A percentile compares a stretch with the other conserved stretches of the same genome.
Conservation (phyloP, 192 early-diverging fungal genomes). For the Allomyces arbusculus region DNA sequence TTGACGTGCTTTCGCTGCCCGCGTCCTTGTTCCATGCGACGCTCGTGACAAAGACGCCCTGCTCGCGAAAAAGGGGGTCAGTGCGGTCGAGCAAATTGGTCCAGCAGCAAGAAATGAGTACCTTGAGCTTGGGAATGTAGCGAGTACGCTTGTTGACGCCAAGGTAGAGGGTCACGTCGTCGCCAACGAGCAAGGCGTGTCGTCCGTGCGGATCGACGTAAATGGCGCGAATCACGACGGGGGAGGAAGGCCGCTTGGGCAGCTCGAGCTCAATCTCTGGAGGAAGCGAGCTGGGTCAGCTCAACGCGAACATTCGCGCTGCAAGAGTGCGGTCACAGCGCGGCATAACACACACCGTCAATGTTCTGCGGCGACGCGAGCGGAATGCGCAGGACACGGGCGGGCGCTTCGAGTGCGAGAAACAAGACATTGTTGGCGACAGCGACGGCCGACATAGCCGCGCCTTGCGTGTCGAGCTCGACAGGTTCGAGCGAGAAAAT, state of each 20-base stretch:
- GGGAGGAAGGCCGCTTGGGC: background rate
- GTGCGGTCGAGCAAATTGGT: background rate
- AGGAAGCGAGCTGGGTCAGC: background rate
- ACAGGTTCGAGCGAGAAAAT: background rate
- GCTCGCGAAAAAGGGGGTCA: background rate
- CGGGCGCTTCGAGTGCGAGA: background rate
- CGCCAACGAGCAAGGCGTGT: background rate
- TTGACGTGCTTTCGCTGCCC: background rate
- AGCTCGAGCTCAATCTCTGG: background rate
- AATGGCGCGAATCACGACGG: background rate
- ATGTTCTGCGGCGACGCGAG: background rate
- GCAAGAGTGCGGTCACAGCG: background rate
- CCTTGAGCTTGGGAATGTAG: background rate
- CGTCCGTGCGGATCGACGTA: background rate
- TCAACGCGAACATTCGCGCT: background rate
- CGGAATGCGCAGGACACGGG: background rate
- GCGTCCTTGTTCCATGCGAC: background rate
- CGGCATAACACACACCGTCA: background rate
- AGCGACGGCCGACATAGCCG: background rate
- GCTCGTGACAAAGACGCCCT: background rate
- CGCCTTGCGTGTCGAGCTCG: background rate
- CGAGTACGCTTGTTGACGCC: background rate
- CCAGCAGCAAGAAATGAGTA: background rate
- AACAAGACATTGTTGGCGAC: background rate
- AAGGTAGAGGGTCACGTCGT: background rate